A percentile compares a stretch with the other conserved stretches of the same genome.
Evolutionary conservation across 192 early-diverging fungal species (phyloP).

Genomic region (Podila minutissima): DNA sequence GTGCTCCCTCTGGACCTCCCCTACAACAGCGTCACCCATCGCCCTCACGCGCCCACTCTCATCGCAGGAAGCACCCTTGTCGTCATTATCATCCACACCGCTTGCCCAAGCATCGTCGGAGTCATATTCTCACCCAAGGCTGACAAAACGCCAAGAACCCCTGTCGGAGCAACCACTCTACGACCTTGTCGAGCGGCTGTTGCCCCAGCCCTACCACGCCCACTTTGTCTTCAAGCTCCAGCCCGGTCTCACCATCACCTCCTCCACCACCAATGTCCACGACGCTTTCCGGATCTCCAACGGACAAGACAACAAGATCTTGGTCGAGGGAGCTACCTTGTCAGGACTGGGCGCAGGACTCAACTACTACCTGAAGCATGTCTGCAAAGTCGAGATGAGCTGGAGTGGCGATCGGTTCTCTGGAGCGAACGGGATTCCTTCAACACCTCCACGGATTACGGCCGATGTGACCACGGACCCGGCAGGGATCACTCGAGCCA

Average conservation of each 20-base stretch:
- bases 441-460: conserved; percentile 14
- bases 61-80: background rate
- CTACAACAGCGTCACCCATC: background rate
- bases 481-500: conserved; percentile 11
- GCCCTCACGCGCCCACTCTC: background rate
- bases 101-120: background rate
- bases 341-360: conserved; percentile 35
- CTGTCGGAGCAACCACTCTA: background rate
- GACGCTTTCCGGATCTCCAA: conserved; percentile 33
- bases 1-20: background rate
- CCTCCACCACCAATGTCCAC: conserved; percentile 26
- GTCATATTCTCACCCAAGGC: background rate
- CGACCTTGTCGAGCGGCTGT: conserved; percentile 9
- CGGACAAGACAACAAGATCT: background rate
- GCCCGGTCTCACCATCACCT: conserved; percentile 7
- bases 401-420: conserved; percentile 48
- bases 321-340: conserved; percentile 17
- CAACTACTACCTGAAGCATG: conserved; percentile 33
- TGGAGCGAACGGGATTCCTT: conserved; percentile 8
- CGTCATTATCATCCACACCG: background rate
- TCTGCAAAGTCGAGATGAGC: conserved; percentile 42
- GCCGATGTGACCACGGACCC: background rate
- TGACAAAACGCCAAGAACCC: background rate
- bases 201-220: conserved; percentile 22
- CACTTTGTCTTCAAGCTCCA: conserved; percentile 18